Evolutionary conservation across 176 grass and related monocot species (phyloP).

Genomic region (Triticum dicoccoides): DNA sequence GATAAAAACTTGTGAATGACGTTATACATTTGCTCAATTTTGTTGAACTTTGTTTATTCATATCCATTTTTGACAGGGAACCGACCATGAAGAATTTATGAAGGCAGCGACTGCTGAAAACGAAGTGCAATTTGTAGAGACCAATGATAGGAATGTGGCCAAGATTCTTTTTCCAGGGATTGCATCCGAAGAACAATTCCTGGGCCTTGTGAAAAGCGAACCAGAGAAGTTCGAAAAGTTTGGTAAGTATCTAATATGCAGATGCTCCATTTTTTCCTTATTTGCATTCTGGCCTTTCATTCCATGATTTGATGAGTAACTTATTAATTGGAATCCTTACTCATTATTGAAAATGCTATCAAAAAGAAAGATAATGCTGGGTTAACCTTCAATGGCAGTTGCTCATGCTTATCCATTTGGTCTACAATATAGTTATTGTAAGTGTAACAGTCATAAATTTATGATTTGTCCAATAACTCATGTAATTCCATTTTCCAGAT

Average conservation of each 20-base stretch:
- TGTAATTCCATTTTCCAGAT: constrained; percentile 51
- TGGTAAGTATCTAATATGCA: constrained; percentile 39
- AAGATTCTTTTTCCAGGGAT: constrained; percentile 72
- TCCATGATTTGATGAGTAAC: background rate
- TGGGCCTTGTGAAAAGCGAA: constrained; percentile 85
- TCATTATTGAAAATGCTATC: background rate
- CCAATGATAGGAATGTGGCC: constrained; percentile 61
- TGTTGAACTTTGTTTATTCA: background rate
- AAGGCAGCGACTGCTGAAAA: constrained; percentile 67
- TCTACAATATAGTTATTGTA: background rate
- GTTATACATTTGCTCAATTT: background rate
- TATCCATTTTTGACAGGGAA: constrained; percentile 49
- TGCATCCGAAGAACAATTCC: constrained; percentile 57
- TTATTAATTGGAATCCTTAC: background rate
- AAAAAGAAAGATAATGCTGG: background rate
- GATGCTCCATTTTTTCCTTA: background rate
- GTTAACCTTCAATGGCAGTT: background rate
- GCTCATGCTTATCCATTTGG: background rate
- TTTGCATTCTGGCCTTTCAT: background rate
- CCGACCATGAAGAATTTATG: constrained; percentile 63
- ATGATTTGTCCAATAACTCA: background rate
- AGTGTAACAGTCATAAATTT: background rate
- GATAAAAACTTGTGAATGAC: background rate
- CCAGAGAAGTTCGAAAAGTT: constrained; percentile 85
- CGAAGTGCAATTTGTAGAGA: constrained; percentile 91